Evolutionary conservation across 768 basidiomycete genomes (phyloP).

Genomic region (Trametes cubensis): DNA sequence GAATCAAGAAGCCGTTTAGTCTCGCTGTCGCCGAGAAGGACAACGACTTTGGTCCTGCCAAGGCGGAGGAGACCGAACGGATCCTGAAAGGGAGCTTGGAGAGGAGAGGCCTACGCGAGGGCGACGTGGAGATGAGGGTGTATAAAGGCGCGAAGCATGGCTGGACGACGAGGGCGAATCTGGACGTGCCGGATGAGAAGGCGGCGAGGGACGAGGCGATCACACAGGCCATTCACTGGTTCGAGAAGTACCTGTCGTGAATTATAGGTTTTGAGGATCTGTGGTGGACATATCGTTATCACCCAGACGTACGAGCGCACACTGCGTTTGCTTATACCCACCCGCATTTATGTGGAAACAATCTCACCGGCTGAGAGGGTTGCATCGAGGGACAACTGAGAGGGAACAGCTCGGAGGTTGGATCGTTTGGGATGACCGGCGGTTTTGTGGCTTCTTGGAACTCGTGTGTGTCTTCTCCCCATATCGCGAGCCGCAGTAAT

Average conservation of each 20-base stretch:
- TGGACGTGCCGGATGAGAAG: conserved; percentile 21
- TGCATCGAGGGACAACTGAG: too few relatives aligned
- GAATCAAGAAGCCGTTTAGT: conserved; percentile 21
- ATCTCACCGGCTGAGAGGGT: too few relatives aligned
- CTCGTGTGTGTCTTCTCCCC: too few relatives aligned
- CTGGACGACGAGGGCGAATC: conserved; percentile 23
- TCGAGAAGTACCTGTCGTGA: conserved; percentile 22
- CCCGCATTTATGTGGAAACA: too few relatives aligned
- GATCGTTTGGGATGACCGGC: too few relatives aligned
- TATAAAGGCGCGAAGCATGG: conserved; percentile 27
- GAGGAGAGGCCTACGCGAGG: conserved; percentile 15
- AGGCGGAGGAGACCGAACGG: conserved; percentile 24
- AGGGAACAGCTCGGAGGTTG: too few relatives aligned
- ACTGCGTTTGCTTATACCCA: too few relatives aligned
- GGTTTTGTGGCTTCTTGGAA: too few relatives aligned
- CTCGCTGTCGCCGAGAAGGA: conserved; percentile 22
- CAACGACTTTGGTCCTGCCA: conserved; percentile 1
- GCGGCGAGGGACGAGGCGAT: conserved; percentile 25
- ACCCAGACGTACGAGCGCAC: too few relatives aligned
- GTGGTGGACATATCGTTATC: too few relatives aligned
- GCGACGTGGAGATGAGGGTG: conserved; percentile 21
- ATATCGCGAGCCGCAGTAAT: too few relatives aligned
- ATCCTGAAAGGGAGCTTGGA: background rate
- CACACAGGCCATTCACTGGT: conserved; percentile 23
- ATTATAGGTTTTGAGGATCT: too few relatives aligned